Conservation (phyloP, 495 filamentous ascomycete species). For the Haplographium delicatum region DNA sequence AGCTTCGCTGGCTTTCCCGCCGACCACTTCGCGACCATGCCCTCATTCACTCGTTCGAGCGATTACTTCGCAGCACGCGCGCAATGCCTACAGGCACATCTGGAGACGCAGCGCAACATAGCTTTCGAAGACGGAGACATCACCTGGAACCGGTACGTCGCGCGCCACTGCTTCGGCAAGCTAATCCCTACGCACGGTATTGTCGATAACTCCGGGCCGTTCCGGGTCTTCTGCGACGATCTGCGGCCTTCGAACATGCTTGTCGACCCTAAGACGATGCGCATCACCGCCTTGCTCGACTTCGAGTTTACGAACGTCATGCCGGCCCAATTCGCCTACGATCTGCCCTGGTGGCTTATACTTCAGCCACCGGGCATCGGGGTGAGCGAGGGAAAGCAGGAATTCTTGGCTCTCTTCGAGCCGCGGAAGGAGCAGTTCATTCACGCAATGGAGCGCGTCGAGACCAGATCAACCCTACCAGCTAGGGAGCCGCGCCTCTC, state of each 20-base stretch:
- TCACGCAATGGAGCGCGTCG: slow-evolving; percentile 20
- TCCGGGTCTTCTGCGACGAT: slow-evolving; percentile 38
- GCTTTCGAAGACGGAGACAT: slow-evolving; percentile 19
- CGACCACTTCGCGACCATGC: slow-evolving; percentile 27
- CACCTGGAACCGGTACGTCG: slow-evolving; percentile 33
- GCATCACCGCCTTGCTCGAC: slow-evolving; percentile 38
- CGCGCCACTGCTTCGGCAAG: slow-evolving; percentile 34
- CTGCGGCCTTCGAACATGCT: slow-evolving; percentile 39
- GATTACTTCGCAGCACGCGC: slow-evolving; percentile 10
- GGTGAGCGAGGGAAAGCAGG: slow-evolving; percentile 13
- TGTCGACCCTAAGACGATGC: slow-evolving; percentile 33
- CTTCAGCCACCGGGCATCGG: slow-evolving; percentile 13
- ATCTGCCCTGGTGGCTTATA: slow-evolving; percentile 42
- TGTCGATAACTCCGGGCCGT: slow-evolving; percentile 32
- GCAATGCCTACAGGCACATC: slow-evolving; percentile 12
- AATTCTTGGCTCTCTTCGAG: slow-evolving; percentile 19
- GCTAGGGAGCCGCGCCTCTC: slow-evolving; percentile 28
- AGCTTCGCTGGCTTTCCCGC: slow-evolving; percentile 32
- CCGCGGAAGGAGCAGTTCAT: slow-evolving; percentile 27
- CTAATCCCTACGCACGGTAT: slow-evolving; percentile 32
- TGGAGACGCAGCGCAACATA: slow-evolving; percentile 14
- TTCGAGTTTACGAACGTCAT: slow-evolving; percentile 40
- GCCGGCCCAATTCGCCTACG: slow-evolving; percentile 38
- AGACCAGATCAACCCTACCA: slow-evolving; percentile 14
- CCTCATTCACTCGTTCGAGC: slow-evolving; percentile 7